Conservation (phyloP, 1,139 yeast species). For the Kodamaea derodonti region DNA sequence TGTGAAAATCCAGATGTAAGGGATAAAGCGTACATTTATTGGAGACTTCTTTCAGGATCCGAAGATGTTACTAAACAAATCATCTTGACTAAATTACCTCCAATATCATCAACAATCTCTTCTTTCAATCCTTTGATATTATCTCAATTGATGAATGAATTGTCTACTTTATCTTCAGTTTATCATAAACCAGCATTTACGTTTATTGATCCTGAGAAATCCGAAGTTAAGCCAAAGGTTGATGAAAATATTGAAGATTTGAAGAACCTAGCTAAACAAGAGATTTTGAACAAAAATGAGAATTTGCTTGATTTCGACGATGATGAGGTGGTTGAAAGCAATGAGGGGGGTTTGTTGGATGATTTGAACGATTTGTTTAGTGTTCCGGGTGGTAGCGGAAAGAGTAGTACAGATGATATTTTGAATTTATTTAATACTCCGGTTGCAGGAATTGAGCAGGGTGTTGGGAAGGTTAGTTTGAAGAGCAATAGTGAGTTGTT, state of each 20-base stretch:
- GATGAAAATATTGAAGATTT: constrained; percentile 67
- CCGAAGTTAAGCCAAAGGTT: constrained; percentile 15
- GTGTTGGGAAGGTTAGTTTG: constrained; percentile 22
- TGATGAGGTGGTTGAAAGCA: constrained; percentile 32
- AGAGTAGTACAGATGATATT: constrained; percentile 35
- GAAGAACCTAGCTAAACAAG: constrained; percentile 72
- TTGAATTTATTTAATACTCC: constrained; percentile 37
- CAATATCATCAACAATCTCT: constrained; percentile 68
- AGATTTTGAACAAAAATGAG: constrained; percentile 71
- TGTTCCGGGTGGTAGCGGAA: constrained; percentile 21
- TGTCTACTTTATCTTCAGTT: constrained; percentile 84
- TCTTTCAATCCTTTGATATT: constrained; percentile 65
- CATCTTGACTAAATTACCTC: constrained; percentile 61
- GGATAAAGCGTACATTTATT: constrained; percentile 90
- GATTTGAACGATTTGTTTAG: constrained; percentile 68
- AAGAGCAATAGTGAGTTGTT: constrained; percentile 46
- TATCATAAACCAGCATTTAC: constrained; percentile 80
- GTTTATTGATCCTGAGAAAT: constrained; percentile 46
- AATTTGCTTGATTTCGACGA: constrained; percentile 81
- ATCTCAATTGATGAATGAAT: constrained; percentile 65
- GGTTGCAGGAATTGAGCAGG: constrained; percentile 6
- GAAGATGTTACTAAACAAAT: constrained; percentile 45
- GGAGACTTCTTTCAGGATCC: constrained; percentile 76
- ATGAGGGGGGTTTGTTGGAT: constrained; percentile 40
- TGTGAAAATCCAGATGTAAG: constrained; percentile 90